Evolutionary conservation across 495 filamentous ascomycete genomes (phyloP).

Genomic region (Penicillium flavigenum): DNA sequence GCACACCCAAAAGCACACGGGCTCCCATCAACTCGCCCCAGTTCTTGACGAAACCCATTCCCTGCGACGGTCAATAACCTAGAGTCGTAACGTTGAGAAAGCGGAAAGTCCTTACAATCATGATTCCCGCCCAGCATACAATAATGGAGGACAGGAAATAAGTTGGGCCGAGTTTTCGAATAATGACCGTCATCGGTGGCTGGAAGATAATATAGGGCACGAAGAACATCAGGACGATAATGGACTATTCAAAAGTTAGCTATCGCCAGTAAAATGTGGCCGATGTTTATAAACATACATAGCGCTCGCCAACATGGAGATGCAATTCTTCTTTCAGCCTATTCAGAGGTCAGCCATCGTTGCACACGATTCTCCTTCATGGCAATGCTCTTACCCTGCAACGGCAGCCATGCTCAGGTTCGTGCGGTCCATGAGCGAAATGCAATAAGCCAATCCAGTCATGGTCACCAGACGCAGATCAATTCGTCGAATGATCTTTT

Average conservation of each 20-base stretch:
- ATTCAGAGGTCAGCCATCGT: slow-evolving; percentile 9
- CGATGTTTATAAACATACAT: slow-evolving; percentile 23
- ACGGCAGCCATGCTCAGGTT: slow-evolving; percentile 64
- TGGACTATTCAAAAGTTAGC: slow-evolving; percentile 36
- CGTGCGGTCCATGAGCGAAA: slow-evolving; percentile 66
- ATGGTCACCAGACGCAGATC: slow-evolving; percentile 64
- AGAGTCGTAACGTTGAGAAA: neutral
- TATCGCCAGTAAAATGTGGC: neutral
- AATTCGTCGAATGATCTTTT: slow-evolving; percentile 56
- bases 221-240: slow-evolving; percentile 66
- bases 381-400: slow-evolving; percentile 46
- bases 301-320: slow-evolving; percentile 44
- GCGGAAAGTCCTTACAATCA: slow-evolving; percentile 32
- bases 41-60: slow-evolving; percentile 57
- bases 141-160: slow-evolving; percentile 55
- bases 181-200: slow-evolving; percentile 56
- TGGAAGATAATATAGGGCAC: slow-evolving; percentile 65
- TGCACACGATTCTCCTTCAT: neutral
- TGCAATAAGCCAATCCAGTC: slow-evolving; percentile 63
- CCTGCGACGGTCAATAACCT: slow-evolving; percentile 22
- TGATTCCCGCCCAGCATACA: slow-evolving; percentile 49
- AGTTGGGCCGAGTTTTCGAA: slow-evolving; percentile 61
- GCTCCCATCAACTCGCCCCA: slow-evolving; percentile 53
- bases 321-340: slow-evolving; percentile 55
- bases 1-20: slow-evolving; percentile 58